Evolutionary conservation across 371 early-diverging fungal genomes (phyloP), one percentile per base, ranked within the genome.

Genomic region (Mucor lusitanicus): DNA sequence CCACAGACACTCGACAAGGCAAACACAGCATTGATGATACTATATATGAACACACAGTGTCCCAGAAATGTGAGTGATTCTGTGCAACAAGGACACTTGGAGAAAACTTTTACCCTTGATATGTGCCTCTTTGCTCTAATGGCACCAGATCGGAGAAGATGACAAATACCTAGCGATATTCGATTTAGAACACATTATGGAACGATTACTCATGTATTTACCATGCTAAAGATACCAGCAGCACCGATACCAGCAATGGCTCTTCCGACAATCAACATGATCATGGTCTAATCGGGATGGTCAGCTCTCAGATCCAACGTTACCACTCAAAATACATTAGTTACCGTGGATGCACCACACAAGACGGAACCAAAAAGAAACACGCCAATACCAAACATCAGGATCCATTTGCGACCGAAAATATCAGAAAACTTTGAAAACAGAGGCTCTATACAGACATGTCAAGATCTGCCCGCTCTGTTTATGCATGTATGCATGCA

Each of bases 371-470:
- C 91, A 40, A 88, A 42, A 53, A 86, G 70, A 74, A 94, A 94
- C 19, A 89, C 55, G 27, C 67, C 44, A 42, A 89, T 82, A 32
- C 88, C 86, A 55, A 80, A 63, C 21, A 91, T 63, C 46, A 88
- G 75, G 19, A 86, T 83, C 53, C 74, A 64, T 73, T 90, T 91
- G 11, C 91, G 85, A 17, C 92, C 94, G 74, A 91, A 92, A 70
- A 92, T 90, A 64, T 91, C 91, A 9, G 90, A 83, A 60, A 90
- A 76, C 67, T 88, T 85, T 6, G 90, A 82, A 65, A 87, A 90
- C 11, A 83, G 54, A 19, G 84, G 84, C 58, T 84, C 78, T 76
- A 68, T n/a, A 15, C 15, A 59, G 42, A 32, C 6, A 30, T 30
- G 30, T 48, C 35, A 59, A n/a, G 23, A 60, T 37, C 33, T 17